Conservation (phyloP, 257 asterid species). For the Haberlea rhodopensis region DNA sequence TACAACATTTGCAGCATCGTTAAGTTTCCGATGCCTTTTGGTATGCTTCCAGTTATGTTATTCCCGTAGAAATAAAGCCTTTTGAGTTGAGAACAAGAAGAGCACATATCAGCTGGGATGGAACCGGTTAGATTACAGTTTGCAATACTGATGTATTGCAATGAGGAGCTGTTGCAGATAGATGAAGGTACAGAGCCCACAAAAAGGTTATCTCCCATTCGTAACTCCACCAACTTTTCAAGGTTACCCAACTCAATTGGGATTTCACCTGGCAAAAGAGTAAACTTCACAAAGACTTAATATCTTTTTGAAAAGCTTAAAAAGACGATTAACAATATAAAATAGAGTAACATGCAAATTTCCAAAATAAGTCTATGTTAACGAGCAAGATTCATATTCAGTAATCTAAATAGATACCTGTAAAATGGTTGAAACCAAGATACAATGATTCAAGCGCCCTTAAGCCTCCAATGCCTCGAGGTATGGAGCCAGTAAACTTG, state of each 20-base stretch:
- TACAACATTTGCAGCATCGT: neutral
- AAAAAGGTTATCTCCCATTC: slow-evolving; percentile 7
- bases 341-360: no score
- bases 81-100: slow-evolving; percentile 15
- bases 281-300: neutral
- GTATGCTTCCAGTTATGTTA: slow-evolving; percentile 19
- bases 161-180: slow-evolving; percentile 22
- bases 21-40: slow-evolving; percentile 22
- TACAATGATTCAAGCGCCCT: slow-evolving; percentile 12
- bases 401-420: neutral
- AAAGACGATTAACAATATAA: no score
- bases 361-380: no score
- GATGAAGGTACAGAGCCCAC: slow-evolving; percentile 19
- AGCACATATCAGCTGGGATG: slow-evolving; percentile 20
- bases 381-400: neutral
- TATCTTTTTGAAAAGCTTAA: no score
- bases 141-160: neutral
- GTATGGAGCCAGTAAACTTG: slow-evolving; percentile 25
- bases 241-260: slow-evolving; percentile 23
- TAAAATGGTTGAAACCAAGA: slow-evolving; percentile 13
- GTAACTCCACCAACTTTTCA: neutral
- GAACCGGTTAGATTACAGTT: slow-evolving; percentile 11
- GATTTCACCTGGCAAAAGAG: slow-evolving; percentile 17
- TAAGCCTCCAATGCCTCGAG: slow-evolving; percentile 21
- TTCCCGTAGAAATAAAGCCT: neutral